Base-by-base conservation (phyloP, 805 yeast species). In the Wickerhamomyces kurtzmanii region DNA sequence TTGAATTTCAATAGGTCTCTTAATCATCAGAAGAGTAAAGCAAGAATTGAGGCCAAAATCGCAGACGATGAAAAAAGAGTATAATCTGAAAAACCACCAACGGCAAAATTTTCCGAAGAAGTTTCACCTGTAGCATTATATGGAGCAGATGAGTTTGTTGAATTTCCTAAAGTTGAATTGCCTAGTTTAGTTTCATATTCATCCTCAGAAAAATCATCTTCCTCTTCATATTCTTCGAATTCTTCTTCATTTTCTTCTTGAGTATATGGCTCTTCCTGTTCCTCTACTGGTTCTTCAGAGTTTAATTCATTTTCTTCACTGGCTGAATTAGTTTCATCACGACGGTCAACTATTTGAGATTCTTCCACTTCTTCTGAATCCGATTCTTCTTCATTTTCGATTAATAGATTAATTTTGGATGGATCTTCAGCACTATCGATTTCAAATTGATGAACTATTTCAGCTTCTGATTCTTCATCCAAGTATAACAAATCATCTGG, bases 401-500 rank as follows among this genome's bases (percentile, higher is more conserved):
- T n/a, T n/a, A n/a, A n/a, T n/a, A n/a, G n/a, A n/a, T n/a, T n/a
- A n/a, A n/a, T n/a, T n/a, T n/a, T n/a, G n/a, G n/a, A n/a, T n/a
- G n/a, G n/a, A n/a, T n/a, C n/a, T n/a, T n/a, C n/a, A n/a, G n/a
- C n/a, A n/a, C n/a, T n/a, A 11, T 24, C 26, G 4, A 11, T 9
- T 25, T 42, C 50, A 27, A 27, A 45, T 31, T 41, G 39, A 26
- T 31, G 32, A 22, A 44, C 48, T 20, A 39, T 44, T 28, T 37
- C 36, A 17, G 42, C 40, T 30, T 47, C 52, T 11, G 45, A 31
- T 30, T 41, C 47, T 8, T 23, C 33, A 28, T 49, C 36, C 28
- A 49, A 40, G 32, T 45, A 35, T 23, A 47, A 34, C 27, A 42
- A 36, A 28, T 47, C 49, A 24, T 46, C 51, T 20, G 47, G 51